Evolutionary conservation across 2,329 filamentous ascomycete species (phyloP), one percentile per base, ranked within the genome.

Genomic region (Aspergillus pseudoterreus): DNA sequence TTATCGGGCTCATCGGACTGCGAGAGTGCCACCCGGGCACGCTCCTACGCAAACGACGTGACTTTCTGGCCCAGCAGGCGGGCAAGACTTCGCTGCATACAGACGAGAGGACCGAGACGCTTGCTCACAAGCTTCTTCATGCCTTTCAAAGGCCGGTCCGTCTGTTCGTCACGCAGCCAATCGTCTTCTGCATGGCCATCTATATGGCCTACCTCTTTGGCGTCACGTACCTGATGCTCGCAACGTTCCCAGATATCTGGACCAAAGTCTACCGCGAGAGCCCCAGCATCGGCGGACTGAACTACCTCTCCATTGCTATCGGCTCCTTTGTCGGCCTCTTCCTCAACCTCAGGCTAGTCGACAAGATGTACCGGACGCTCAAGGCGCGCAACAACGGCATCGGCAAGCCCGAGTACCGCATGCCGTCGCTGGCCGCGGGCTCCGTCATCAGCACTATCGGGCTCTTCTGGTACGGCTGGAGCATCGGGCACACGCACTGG

Each of bases 11-110:
- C 43, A 78, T 84, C 62, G 78, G 84, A 55, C 73, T 84, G 1
- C 76, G 77, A 49, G 86, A 88, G 64, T 87, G 84, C 1, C 87
- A 87, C 64, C 79, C 78, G 0, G 83, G 84, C 0, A 80, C 80
- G n/a, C 75, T 90, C 2, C 76, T 88, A 1, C 32, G 43, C 9
- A 67, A 73, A 30, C 85, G 83, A 64, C 81, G 82, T 42, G 67
- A 74, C 38, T 75, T 72, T 17, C 74, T 75, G 3, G 64, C 64
- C 19, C 67, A 70, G 54, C 65, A 71, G 39, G 71, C 70, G 0
- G 66, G 66, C 39, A 69, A 75, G 43, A 35, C 52, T 0, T 52
- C 57, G 15, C 64, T 67, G 24, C 63, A 72, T 45, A 73, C 71
- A 1, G 69, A 71, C 4, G 62, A 62, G 3, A 35, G 9, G 10